Evolutionary conservation across 1,284 basidiomycete genomes (phyloP).

Genomic region (Vanrija humicola): DNA sequence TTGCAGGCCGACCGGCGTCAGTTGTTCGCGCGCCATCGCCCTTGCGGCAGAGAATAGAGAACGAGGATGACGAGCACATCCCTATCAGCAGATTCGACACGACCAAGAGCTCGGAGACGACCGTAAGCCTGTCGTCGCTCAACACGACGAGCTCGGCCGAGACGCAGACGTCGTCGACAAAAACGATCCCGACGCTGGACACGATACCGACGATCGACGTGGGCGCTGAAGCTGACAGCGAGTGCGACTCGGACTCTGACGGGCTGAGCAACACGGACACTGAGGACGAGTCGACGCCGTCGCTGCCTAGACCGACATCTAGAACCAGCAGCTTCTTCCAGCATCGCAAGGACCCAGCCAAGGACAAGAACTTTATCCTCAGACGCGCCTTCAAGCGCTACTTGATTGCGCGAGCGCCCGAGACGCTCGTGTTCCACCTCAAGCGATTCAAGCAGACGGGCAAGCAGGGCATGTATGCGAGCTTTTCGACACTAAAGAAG

Average conservation of each 20-base stretch:
- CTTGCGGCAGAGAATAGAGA: constrained; percentile 19
- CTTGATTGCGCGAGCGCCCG: constrained; percentile 78
- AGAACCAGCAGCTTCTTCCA: constrained; percentile 3
- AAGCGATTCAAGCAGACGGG: constrained; percentile 82
- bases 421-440: constrained; percentile 83
- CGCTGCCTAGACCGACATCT: not conserved
- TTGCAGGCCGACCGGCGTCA: not conserved
- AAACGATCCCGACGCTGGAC: not conserved
- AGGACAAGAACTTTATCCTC: constrained; percentile 56
- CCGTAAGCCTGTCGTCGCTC: not conserved
- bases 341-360: not conserved
- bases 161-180: not conserved
- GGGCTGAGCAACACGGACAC: constrained; percentile 38
- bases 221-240: not conserved
- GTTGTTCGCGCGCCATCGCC: constrained; percentile 33
- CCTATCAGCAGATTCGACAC: too few relatives aligned
- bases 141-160: constrained; percentile 1
- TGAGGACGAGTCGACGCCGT: constrained; percentile 29
- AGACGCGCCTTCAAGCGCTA: constrained; percentile 89
- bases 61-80: too few relatives aligned
- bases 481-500: constrained; percentile 47
- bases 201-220: too few relatives aligned
- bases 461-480: constrained; percentile 33
- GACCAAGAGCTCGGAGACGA: too few relatives aligned
- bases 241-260: constrained; percentile 22